Percentiles rank a stretch among this genome's conserved stretches.
These are phyloP conservation scores for Blastobotrys aristatus DNA, from an alignment of 1,139 yeast genomes.

Conservation along the genomic window DNA sequence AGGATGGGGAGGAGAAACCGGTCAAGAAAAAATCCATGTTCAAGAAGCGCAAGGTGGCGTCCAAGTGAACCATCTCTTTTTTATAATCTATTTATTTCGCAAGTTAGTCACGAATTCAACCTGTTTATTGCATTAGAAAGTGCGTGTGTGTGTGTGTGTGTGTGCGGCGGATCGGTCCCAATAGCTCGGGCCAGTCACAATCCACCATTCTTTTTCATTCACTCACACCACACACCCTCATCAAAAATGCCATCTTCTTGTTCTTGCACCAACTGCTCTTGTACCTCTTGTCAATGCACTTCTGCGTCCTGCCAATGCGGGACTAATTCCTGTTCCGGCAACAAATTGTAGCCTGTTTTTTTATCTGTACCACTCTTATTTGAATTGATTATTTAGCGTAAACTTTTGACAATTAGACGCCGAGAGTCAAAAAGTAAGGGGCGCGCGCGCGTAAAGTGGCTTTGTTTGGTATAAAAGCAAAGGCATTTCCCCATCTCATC, in stretches of 20 bases:
- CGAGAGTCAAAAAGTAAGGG: too few species aligned
- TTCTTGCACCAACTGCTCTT: slow-evolving; percentile 5
- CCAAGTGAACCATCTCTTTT: not conserved
- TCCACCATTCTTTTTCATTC: too few species aligned
- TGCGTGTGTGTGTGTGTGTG: too few species aligned
- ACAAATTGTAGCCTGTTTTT: not conserved
- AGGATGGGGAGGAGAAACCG: slow-evolving; percentile 8
- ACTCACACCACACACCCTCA: too few species aligned
- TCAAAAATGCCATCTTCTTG: slow-evolving; percentile 7
- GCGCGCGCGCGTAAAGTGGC: too few species aligned
- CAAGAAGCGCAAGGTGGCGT: slow-evolving; percentile 22
- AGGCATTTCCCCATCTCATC: too few species aligned
- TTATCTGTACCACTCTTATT: not conserved
- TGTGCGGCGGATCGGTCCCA: too few species aligned
- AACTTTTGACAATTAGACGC: too few species aligned
- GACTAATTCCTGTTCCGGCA: not conserved
- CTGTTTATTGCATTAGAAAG: not conserved
- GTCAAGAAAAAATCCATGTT: slow-evolving; percentile 17
- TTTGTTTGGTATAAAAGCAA: too few species aligned
- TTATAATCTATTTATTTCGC: not conserved
- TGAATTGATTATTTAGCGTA: too few species aligned
- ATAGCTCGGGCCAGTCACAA: too few species aligned
- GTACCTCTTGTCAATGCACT: slow-evolving; percentile 3
- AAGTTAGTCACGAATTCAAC: not conserved
- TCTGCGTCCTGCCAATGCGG: slow-evolving; percentile 2